Evolutionary conservation across 176 grass and related monocot species (phyloP).

Genomic region (Hyparrhenia diplandra): DNA sequence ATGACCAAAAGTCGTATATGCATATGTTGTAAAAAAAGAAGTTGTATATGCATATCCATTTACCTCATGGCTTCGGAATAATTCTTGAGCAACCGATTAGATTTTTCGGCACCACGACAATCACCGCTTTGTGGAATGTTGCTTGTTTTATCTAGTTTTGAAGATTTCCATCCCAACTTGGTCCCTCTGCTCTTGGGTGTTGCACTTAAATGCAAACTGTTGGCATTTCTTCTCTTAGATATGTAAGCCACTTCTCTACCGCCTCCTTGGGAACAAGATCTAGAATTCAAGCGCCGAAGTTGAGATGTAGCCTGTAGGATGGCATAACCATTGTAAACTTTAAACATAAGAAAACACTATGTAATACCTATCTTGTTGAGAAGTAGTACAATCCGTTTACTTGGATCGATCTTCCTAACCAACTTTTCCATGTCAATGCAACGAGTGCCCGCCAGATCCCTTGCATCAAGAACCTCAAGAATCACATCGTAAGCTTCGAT

Average conservation of each 20-base stretch:
- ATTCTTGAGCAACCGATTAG: constrained; percentile 89
- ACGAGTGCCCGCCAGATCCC: constrained; percentile 70
- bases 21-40: too few relatives aligned
- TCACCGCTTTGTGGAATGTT: constrained; percentile 82
- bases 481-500: constrained; percentile 88
- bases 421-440: constrained; percentile 89
- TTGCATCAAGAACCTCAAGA: constrained; percentile 91
- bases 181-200: constrained; percentile 87
- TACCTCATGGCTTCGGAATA: constrained; percentile 97
- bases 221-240: constrained; percentile 84
- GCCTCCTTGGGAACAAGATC: constrained; percentile 86
- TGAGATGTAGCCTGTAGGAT: constrained; percentile 6
- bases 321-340: background rate
- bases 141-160: constrained; percentile 64
- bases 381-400: constrained; percentile 79
- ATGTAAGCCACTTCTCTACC: constrained; percentile 82
- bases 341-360: background rate
- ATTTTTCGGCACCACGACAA: constrained; percentile 91
- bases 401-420: constrained; percentile 70
- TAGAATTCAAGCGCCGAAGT: constrained; percentile 10
- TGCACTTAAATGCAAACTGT: constrained; percentile 92
- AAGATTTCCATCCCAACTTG: constrained; percentile 94
- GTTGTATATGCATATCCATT: too few relatives aligned
- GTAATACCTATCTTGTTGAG: constrained; percentile 92
- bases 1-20: background rate